Base-by-base conservation (phyloP, 345 rosid genomes). In the Eucalyptus cladocalyx region DNA sequence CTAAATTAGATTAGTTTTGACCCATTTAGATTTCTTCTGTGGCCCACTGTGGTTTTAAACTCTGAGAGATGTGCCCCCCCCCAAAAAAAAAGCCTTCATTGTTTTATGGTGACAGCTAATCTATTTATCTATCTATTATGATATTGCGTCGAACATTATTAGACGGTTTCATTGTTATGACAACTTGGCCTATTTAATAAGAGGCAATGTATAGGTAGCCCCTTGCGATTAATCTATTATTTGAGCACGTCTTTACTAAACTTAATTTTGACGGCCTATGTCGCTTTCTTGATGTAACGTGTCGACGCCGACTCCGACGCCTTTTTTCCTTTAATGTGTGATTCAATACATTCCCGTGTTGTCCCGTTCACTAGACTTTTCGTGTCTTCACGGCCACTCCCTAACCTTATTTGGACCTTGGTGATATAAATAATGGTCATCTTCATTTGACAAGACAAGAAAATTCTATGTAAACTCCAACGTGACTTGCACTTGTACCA, bases 321-420 rank as follows among this genome's bases (percentile, higher is more conserved):
- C 30, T 76, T 9, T 24, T 76, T 40, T 76, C 30, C 43, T 19
- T 37, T 76, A 76, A 40, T 40, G 30, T 40, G 83, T 3, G 30
- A 76, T 76, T 76, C 30, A 21, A 40, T 37, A 5, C 83, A 40
- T 23, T 76, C 15, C 24, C 16, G 13, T 6, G 9, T 21, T 24
- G 15, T 37, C 12, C 40, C 1, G 2, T 69, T 69, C 43, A 9
- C 13, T 23, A 19, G 14, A 69, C 80, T 11, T 69, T 40, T 76
- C 5, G 9, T 24, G 0, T 21, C 42, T 37, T 40, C 83, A 21
- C 16, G 1, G 1, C 0, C 9, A 2, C 28, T 21, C 16, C 3
- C 1, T 26, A 3, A 19, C 15, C 30, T 34, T 69, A 2, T 18
- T 19, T 56, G 80, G 80, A 34, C 13, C 24, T 69, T 1, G 26